Percentiles rank a stretch among this genome's conserved stretches.
Conservation (phyloP, 2,329 filamentous ascomycete genomes). For the Aspergillus glaucus region DNA sequence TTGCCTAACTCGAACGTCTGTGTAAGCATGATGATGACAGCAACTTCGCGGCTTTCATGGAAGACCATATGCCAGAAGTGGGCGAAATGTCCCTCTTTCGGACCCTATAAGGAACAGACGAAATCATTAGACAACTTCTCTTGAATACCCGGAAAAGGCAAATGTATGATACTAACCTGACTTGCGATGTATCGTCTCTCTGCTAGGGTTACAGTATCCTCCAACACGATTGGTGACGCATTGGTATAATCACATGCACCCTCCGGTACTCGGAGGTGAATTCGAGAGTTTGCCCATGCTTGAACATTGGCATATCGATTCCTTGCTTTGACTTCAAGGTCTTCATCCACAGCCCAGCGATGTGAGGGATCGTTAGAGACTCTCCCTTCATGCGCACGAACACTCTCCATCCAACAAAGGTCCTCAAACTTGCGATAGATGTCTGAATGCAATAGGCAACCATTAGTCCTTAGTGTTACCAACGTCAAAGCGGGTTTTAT, state of each 20-base stretch:
- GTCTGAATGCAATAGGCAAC: conserved; percentile 36
- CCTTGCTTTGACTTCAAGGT: conserved; percentile 53
- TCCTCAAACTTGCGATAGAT: conserved; percentile 56
- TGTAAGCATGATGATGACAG: conserved; percentile 90
- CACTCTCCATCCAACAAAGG: conserved; percentile 55
- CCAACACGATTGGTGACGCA: conserved; percentile 63
- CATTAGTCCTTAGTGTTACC: conserved; percentile 2
- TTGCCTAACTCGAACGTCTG: conserved; percentile 70
- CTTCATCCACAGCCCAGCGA: conserved; percentile 54
- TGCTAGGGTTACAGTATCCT: conserved; percentile 42
- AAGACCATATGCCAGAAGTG: conserved; percentile 97
- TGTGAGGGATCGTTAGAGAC: conserved; percentile 43
- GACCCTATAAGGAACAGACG: conserved; percentile 49
- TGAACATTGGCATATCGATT: conserved; percentile 89
- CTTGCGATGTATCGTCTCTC: conserved; percentile 75
- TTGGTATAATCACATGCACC: conserved; percentile 74
- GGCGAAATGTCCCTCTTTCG: conserved; percentile 66
- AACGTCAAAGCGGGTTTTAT: not conserved
- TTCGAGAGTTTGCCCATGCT: conserved; percentile 79
- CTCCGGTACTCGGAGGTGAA: conserved; percentile 71
- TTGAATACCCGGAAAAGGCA: not conserved
- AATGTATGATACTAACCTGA: conserved; percentile 46
- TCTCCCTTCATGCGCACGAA: conserved; percentile 45
- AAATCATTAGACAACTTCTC: conserved; percentile 2
- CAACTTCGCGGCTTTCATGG: conserved; percentile 67